Evolutionary conservation across 495 filamentous ascomycete genomes (phyloP).

Genomic region (Penicillium chermesinum): DNA sequence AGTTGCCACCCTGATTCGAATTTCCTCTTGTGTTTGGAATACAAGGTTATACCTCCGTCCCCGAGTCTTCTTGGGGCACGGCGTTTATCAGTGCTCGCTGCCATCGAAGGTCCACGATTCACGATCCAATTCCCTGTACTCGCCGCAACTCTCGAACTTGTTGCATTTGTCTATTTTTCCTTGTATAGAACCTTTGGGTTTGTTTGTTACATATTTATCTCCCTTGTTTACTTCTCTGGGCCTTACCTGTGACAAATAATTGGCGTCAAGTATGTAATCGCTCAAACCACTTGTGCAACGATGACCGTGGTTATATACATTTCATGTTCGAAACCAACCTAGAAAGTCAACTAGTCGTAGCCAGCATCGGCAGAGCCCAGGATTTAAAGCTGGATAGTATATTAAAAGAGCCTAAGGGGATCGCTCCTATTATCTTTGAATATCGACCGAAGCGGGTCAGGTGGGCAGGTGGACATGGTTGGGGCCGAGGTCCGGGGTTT

Average conservation of each 20-base stretch:
- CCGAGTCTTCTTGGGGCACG: too few species aligned
- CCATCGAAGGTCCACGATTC: conserved; percentile 8
- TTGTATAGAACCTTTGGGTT: conserved; percentile 10
- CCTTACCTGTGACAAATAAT: background rate
- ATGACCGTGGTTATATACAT: too few species aligned
- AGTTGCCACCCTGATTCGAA: background rate
- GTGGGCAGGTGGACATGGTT: too few species aligned
- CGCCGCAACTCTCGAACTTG: conserved; percentile 3
- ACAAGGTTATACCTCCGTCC: too few species aligned
- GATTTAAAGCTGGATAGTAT: background rate
- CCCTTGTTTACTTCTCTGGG: background rate
- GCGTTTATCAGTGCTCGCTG: background rate
- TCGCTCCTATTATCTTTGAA: background rate
- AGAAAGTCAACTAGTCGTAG: too few species aligned
- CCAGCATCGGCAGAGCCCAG: conserved; percentile 5
- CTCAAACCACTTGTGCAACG: too few species aligned
- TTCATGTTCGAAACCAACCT: too few species aligned
- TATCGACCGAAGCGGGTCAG: background rate
- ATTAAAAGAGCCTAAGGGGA: too few species aligned
- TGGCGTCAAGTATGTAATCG: too few species aligned
- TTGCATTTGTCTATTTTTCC: conserved; percentile 1
- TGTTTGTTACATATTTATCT: conserved; percentile 2
- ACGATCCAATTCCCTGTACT: conserved; percentile 9
- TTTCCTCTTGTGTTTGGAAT: too few species aligned
- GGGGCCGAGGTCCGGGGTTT: conserved; percentile 22